Percentiles rank a stretch among this genome's conserved stretches.
Conservation (phyloP, 306 rosid genomes). For the Parietaria judaica region DNA sequence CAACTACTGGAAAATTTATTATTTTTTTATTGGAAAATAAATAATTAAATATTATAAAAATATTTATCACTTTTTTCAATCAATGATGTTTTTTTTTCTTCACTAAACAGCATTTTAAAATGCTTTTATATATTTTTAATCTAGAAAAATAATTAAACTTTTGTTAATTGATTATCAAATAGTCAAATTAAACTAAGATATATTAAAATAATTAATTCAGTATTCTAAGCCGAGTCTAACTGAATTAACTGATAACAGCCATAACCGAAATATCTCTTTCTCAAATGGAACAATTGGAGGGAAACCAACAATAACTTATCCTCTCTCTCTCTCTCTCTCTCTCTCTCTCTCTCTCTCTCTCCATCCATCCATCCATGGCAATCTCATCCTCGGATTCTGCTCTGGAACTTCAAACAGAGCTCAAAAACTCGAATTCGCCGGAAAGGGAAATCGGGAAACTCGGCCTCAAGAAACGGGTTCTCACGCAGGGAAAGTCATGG, state of each 20-base stretch:
- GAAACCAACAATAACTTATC: slow-evolving; percentile 66
- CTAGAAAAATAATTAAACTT: too few species aligned
- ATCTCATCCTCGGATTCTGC: slow-evolving; percentile 17
- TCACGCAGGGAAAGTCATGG: slow-evolving; percentile 45
- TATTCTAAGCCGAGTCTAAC: too few species aligned
- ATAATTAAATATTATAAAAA: too few species aligned
- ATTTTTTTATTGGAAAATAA: too few species aligned
- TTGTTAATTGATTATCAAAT: too few species aligned
- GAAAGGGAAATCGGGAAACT: slow-evolving; percentile 35
- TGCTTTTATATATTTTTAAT: too few species aligned
- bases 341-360: slow-evolving; percentile 15
- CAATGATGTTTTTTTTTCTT: too few species aligned
- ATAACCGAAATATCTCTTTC: slow-evolving; percentile 17
- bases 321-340: slow-evolving; percentile 8
- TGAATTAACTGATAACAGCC: not conserved
- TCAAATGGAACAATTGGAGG: slow-evolving; percentile 35
- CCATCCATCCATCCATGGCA: slow-evolving; percentile 25
- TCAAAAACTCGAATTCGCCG: slow-evolving; percentile 15
- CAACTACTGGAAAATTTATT: too few species aligned
- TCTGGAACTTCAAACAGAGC: slow-evolving; percentile 12
- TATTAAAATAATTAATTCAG: too few species aligned
- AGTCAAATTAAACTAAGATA: too few species aligned
- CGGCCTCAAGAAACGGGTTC: slow-evolving; percentile 48
- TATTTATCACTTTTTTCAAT: too few species aligned
- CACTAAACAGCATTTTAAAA: too few species aligned